Evolutionary conservation across 495 filamentous ascomycete genomes (phyloP), one percentile per base, ranked within the genome.

Genomic region (Podospora sp.): DNA sequence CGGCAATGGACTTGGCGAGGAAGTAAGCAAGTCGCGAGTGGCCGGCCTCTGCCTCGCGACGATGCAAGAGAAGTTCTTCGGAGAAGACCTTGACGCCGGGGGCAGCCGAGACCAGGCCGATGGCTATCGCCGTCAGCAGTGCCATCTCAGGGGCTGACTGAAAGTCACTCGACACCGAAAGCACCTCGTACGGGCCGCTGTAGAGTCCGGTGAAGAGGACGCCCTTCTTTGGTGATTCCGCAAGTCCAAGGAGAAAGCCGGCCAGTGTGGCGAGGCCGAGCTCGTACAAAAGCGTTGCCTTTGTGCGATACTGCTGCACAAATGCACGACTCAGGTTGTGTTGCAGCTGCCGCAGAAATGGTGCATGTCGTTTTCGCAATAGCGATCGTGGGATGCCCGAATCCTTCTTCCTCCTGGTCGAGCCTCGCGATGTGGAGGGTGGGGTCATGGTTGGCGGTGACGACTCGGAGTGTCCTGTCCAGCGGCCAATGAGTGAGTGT

Each of bases 21-120:
- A 84, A 88, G 65, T 88, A 87, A 0, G 86, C 84, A 46, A 80
- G 71, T 24, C 79, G 69, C 59, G 83, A 86, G 69, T 89, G 86
- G 0, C 86, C 84, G 0, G 82, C 77, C 26, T 82, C 79, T 0
- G 82, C 75, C 72, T 87, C 85, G 1, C 85, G 82, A 27, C 76
- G 76, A 65, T 83, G 84, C 36, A 85, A 76, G 16, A 84, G 70
- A 72, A 85, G 83, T 71, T 88, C 85, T 61, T 87, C 85, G 8
- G 84, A 85, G 70, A 87, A 88, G 53, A 84, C 75, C 62, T 79
- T 79, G 36, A 88, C 85, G 7, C 81, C 84, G 1, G 86, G 82
- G 0, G 86, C 80, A 29, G 79, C 80, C 14, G 84, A 79, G 3
- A 82, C 81, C 5, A 86, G 81, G n/a, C 85, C 82, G 40, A 86